Evolutionary conservation across 257 asterid genomes (phyloP), one percentile per base, ranked within the genome.

Genomic region (Fraxinus pennsylvanica): DNA sequence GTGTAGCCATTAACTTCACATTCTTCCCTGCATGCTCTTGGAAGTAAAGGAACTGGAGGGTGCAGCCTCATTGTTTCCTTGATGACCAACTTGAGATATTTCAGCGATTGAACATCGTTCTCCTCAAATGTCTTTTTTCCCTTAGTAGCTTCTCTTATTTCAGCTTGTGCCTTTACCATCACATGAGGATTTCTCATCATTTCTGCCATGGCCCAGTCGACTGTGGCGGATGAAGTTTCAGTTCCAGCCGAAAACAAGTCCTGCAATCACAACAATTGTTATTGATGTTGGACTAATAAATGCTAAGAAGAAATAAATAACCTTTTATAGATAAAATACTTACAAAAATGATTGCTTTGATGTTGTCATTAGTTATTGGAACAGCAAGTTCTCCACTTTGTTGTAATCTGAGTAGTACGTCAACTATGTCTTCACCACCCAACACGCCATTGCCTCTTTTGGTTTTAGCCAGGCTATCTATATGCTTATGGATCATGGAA

Each of bases 121-220:
- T 25, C 27, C 27, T n/a, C 27, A 25, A 25, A 25, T 25, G 27
- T 0, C 27, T 25, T 25, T 25, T 25, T 25, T 25, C 27, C 27
- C 27, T 0, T 25, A 25, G 27, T 25, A 25, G 68, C 29, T 30
- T 33, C 3, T 30, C 86, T 77, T 0, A 76, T 72, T 67, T 83
- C 81, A 10, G 6, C 33, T 10, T 83, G 83, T 75, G 76, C 79
- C 71, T 72, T 79, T 10, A 52, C 61, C 83, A 83, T 75, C 6
- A 79, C 54, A 6, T 54, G 1, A 0, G 85, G 85, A 21, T 78
- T 63, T 45, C 39, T 78, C 43, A 78, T 45, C 76, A 82, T 10
- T 73, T 82, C 86, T 1, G 80, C 39, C 22, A 79, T 45, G 54
- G 54, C 54, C 54, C 54, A 45, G 19, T 45, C 54, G 5, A 14